Evolutionary conservation across 1,284 basidiomycete species (phyloP).

Genomic region (Moesziomyces sp.): DNA sequence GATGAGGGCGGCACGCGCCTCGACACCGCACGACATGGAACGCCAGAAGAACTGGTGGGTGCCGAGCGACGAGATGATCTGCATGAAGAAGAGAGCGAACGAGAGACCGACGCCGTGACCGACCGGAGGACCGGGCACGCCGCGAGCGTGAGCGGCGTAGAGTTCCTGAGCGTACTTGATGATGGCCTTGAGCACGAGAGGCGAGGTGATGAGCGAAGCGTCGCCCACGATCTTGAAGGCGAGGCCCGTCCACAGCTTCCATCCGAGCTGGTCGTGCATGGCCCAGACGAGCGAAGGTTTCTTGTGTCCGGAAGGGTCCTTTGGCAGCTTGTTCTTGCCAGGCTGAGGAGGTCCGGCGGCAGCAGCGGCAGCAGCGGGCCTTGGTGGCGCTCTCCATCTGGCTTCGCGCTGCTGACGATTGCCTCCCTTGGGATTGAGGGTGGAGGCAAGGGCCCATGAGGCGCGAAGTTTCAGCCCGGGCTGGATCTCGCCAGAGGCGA

Average conservation of each 20-base stretch:
- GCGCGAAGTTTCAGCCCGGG: constrained; percentile 72
- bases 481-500: constrained; percentile 76
- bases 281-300: constrained; percentile 77
- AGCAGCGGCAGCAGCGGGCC: constrained; percentile 12
- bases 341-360: constrained; percentile 24
- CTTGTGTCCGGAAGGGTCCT: constrained; percentile 51
- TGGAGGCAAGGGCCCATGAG: constrained; percentile 72
- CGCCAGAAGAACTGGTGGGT: constrained; percentile 83
- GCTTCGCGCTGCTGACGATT: constrained; percentile 50
- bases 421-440: constrained; percentile 39
- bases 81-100: constrained; percentile 75
- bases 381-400: constrained; percentile 54
- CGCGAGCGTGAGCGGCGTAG: constrained; percentile 31
- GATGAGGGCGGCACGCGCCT: constrained; percentile 86
- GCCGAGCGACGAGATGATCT: constrained; percentile 77
- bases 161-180: constrained; percentile 54
- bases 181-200: constrained; percentile 60
- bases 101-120: constrained; percentile 61
- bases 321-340: constrained; percentile 20
- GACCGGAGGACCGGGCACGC: constrained; percentile 31
- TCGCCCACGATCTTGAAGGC: constrained; percentile 72
- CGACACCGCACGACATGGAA: constrained; percentile 71
- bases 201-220: constrained; percentile 57
- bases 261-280: constrained; percentile 82
- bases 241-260: constrained; percentile 84